Evolutionary conservation across 73 alveolate species (phyloP).

Genomic region (Urostyla sp.): DNA sequence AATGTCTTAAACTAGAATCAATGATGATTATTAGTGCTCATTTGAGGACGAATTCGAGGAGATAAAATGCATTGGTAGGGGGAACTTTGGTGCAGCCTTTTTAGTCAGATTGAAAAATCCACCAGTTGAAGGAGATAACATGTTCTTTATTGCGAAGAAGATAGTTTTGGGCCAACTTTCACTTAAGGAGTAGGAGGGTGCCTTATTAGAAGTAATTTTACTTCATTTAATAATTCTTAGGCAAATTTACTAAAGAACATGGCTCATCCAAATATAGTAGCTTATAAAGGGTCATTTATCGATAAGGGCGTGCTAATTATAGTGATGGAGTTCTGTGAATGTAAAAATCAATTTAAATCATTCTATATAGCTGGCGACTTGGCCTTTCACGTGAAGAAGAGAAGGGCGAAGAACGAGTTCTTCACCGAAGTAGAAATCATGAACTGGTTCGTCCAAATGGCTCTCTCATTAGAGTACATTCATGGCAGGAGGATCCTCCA

Average conservation of each 20-base stretch:
- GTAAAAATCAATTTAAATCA: not conserved
- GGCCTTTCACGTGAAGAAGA: conserved; percentile 79
- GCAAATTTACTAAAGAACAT: conserved; percentile 81
- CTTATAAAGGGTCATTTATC: conserved; percentile 90
- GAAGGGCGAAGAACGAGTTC: conserved; percentile 65
- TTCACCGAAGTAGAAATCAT: conserved; percentile 79
- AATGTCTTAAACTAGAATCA: not conserved
- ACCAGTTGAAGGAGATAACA: conserved; percentile 1
- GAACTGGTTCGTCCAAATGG: conserved; percentile 87
- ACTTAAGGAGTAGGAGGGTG: conserved; percentile 82
- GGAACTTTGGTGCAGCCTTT: conserved; percentile 77
- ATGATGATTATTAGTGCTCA: conserved; percentile 6
- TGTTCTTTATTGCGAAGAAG: conserved; percentile 80
- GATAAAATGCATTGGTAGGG: conserved; percentile 75
- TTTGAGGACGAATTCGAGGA: conserved; percentile 67
- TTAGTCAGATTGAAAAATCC: conserved; percentile 37
- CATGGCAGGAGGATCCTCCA: conserved; percentile 80
- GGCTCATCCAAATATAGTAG: conserved; percentile 92
- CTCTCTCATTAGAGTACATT: conserved; percentile 78
- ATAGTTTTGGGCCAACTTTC: conserved; percentile 73
- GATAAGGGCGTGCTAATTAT: conserved; percentile 86
- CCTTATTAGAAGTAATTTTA: conserved; percentile 70
- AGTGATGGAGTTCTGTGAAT: conserved; percentile 90
- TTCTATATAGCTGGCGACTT: conserved; percentile 74
- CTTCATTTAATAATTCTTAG: conserved; percentile 12